Conservation (phyloP, 2,329 filamentous ascomycete genomes). For the Colletotrichum incanum region DNA sequence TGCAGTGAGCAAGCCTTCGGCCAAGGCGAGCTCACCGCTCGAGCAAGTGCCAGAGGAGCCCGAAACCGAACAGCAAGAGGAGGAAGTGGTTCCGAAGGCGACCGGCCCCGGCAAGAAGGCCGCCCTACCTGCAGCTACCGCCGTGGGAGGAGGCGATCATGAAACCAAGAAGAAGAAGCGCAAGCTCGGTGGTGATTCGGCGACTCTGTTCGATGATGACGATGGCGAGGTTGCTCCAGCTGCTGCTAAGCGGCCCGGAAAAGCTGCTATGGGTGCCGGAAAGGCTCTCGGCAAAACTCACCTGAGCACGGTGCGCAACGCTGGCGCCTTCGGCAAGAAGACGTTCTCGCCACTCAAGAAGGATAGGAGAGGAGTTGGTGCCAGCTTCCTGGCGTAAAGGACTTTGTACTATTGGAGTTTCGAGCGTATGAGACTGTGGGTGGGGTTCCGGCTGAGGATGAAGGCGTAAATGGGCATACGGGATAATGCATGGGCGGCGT, state of each 20-base stretch:
- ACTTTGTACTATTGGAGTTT: background rate
- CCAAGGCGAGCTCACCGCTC: constrained; percentile 55
- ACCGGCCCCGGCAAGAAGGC: constrained; percentile 35
- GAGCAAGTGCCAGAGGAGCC: constrained; percentile 60
- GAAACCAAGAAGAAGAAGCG: constrained; percentile 78
- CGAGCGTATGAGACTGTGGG: constrained; percentile 1
- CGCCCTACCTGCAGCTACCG: constrained; percentile 46
- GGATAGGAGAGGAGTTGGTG: constrained; percentile 74
- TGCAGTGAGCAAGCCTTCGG: constrained; percentile 46
- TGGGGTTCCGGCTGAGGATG: background rate
- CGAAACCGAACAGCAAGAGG: constrained; percentile 47
- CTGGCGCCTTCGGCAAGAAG: constrained; percentile 63
- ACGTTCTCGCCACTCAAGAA: constrained; percentile 82
- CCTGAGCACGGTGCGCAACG: constrained; percentile 57
- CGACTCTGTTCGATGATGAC: constrained; percentile 80
- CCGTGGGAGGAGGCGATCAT: constrained; percentile 50
- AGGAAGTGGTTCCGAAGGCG: constrained; percentile 50
- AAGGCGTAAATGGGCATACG: constrained; percentile 8
- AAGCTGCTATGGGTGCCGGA: constrained; percentile 49
- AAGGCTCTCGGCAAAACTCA: constrained; percentile 52
- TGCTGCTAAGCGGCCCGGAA: constrained; percentile 51
- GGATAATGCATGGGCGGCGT: constrained; percentile 37
- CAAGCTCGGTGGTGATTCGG: constrained; percentile 76
- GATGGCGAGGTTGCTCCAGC: constrained; percentile 61
- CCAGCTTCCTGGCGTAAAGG: constrained; percentile 70